Conservation (phyloP, 768 basidiomycete species). For the Boletus fagicola region DNA sequence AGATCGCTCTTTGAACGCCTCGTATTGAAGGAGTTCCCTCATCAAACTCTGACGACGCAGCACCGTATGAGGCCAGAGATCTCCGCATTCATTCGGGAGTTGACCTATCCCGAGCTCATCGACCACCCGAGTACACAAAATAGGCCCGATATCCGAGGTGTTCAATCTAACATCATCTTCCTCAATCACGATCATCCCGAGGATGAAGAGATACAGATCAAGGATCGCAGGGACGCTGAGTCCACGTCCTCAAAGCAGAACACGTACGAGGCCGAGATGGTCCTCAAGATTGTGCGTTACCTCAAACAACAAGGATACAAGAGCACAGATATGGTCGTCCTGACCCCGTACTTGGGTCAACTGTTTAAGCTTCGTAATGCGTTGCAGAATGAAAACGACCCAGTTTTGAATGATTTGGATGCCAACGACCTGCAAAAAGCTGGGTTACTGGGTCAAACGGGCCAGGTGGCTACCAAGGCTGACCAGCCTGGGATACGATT, state of each 20-base stretch:
- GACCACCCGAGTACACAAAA: conserved; percentile 51
- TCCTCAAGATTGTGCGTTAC: conserved; percentile 64
- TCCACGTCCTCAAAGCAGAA: conserved; percentile 62
- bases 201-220: conserved; percentile 41
- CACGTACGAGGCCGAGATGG: conserved; percentile 57
- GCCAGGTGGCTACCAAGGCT: conserved; percentile 43
- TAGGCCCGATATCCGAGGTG: conserved; percentile 52
- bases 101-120: conserved; percentile 68
- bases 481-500: conserved; percentile 44
- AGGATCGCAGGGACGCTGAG: conserved; percentile 47
- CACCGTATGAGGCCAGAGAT: conserved; percentile 79
- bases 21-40: conserved; percentile 60
- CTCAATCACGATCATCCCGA: conserved; percentile 59
- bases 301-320: conserved; percentile 69
- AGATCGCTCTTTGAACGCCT: conserved; percentile 68
- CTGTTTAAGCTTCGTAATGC: conserved; percentile 46
- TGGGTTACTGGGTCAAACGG: conserved; percentile 44
- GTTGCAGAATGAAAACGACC: conserved; percentile 49
- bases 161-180: conserved; percentile 61
- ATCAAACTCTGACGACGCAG: conserved; percentile 52
- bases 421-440: conserved; percentile 56
- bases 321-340: conserved; percentile 55
- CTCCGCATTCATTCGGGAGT: conserved; percentile 55
- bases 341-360: conserved; percentile 73
- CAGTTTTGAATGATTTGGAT: conserved; percentile 63